phyloP scores from a whole-genome alignment of 257 asterid genomes.

The Nicotiana noctiflora region DNA sequence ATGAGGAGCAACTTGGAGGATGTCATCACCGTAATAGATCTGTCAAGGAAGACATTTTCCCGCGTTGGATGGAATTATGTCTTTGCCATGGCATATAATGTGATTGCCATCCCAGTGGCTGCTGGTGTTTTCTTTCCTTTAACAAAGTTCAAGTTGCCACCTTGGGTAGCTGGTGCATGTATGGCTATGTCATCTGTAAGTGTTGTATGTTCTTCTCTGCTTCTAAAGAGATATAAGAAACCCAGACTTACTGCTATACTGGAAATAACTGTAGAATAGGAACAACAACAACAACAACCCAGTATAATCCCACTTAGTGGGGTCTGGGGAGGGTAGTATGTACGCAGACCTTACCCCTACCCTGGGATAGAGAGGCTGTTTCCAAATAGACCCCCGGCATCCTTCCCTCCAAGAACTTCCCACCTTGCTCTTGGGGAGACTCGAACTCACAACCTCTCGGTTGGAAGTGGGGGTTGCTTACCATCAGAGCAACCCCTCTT shows the following conservation, averaged over 20 bases:
- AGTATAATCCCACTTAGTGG: too few relatives aligned
- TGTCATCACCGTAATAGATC: slow-evolving; percentile 92
- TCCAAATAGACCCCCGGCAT: too few relatives aligned
- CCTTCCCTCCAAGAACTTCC: too few relatives aligned
- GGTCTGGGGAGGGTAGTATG: too few relatives aligned
- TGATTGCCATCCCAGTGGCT: slow-evolving; percentile 82
- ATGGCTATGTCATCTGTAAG: slow-evolving; percentile 96
- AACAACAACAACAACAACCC: too few relatives aligned
- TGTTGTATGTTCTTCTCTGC: slow-evolving; percentile 93
- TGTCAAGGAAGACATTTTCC: slow-evolving; percentile 72
- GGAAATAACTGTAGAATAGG: slow-evolving; percentile 80
- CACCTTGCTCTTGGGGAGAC: too few relatives aligned
- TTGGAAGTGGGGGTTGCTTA: too few relatives aligned
- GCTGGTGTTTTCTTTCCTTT: slow-evolving; percentile 83
- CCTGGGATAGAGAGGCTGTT: too few relatives aligned
- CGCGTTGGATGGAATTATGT: slow-evolving; percentile 78
- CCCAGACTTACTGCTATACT: slow-evolving; percentile 85
- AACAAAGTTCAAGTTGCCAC: slow-evolving; percentile 62
- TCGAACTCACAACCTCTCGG: too few relatives aligned
- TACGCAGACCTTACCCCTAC: too few relatives aligned
- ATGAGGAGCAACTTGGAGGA: slow-evolving; percentile 93
- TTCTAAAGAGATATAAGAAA: slow-evolving; percentile 76
- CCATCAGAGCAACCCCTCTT: too few relatives aligned
- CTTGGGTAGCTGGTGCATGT: slow-evolving; percentile 98
- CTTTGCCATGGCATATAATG: slow-evolving; percentile 80